Base-by-base conservation (phyloP, 2,329 filamentous ascomycete genomes). In the Aspergillus neotritici region DNA sequence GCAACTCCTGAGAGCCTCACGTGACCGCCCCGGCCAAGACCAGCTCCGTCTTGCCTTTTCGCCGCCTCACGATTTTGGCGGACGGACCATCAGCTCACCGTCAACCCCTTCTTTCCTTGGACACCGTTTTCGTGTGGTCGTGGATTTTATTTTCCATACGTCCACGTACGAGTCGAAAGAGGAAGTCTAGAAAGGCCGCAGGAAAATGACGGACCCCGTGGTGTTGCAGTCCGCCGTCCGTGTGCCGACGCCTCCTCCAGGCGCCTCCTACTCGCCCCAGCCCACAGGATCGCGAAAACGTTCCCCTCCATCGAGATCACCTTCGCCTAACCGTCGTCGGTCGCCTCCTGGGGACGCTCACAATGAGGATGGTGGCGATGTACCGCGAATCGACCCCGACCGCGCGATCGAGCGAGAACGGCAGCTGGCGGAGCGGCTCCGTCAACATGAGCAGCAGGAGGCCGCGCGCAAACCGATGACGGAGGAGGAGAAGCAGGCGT, bases 401-500 rank as follows among this genome's bases (percentile, higher is more conserved):
- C 67, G 72, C 44, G 72, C 73, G 9, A 59, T 72, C 32, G 72
- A 75, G 48, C 63, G 74, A 35, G 72, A 76, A 49, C 67, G 69
- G 37, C 68, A 75, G 52, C 66, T 77, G 12, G 66, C 70, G 10
- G 77, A 79, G 56, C 71, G 77, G 41, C 68, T 77, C 40, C 70
- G 75, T 40, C 69, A 77, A 50, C 68, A 72, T 52, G 75, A 76
- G 46, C 65, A 69, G 44, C 67, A 73, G 41, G 68, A 70, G 30
- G 61, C 67, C 16, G 61, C 66, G 30, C 67, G 69, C 31, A 79
- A 79, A 55, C 73, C 75, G n/a, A 66, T 78, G 36, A 78, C 76
- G 3, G 88, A 86, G 57, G 88, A 88, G 64, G 83, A 90, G 67
- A 94, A 94, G 68, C 87, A 91, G 68, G 87, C 83, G 16, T 83